Percentiles rank a stretch among this genome's conserved stretches.
Evolutionary conservation across 106 monocot genomes (phyloP).

Genomic region (Allium sativum): DNA sequence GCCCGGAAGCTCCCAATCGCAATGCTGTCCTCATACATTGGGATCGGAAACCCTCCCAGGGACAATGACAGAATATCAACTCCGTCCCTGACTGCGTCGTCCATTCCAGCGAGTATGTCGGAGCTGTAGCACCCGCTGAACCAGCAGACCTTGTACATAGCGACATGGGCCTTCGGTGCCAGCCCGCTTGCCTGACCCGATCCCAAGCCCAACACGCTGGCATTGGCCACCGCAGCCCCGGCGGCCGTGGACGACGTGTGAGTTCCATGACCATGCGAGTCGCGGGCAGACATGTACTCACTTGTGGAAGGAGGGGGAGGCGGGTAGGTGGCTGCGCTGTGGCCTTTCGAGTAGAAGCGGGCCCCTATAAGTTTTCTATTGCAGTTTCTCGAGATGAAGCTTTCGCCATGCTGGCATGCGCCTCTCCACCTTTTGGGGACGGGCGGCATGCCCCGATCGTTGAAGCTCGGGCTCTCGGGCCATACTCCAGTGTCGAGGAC

Average conservation of each 20-base stretch:
- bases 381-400: conserved; percentile 56
- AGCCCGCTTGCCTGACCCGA: conserved; percentile 45
- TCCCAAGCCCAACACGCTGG: conserved; percentile 50
- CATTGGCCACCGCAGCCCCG: conserved; percentile 30
- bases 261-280: conserved; percentile 78
- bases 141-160: conserved; percentile 92
- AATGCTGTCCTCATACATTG: conserved; percentile 73
- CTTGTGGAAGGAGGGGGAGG: conserved; percentile 7
- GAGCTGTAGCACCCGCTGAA: conserved; percentile 87
- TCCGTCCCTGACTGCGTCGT: conserved; percentile 72
- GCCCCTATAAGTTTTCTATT: conserved; percentile 93
- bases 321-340: conserved; percentile 22
- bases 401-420: conserved; percentile 55
- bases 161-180: conserved; percentile 66
- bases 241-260: conserved; percentile 83
- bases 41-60: conserved; percentile 73
- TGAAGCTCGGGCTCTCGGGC: conserved; percentile 91
- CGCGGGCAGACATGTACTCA: conserved; percentile 68
- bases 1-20: conserved; percentile 86
- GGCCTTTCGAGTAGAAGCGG: conserved; percentile 69
- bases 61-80: conserved; percentile 79
- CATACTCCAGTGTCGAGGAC: conserved; percentile 89
- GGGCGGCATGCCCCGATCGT: conserved; percentile 44
- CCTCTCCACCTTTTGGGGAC: conserved; percentile 63
- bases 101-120: conserved; percentile 82